phyloP scores from a whole-genome alignment of 176 grass and related monocot genomes.

The Rhynchospora tenuis region DNA sequence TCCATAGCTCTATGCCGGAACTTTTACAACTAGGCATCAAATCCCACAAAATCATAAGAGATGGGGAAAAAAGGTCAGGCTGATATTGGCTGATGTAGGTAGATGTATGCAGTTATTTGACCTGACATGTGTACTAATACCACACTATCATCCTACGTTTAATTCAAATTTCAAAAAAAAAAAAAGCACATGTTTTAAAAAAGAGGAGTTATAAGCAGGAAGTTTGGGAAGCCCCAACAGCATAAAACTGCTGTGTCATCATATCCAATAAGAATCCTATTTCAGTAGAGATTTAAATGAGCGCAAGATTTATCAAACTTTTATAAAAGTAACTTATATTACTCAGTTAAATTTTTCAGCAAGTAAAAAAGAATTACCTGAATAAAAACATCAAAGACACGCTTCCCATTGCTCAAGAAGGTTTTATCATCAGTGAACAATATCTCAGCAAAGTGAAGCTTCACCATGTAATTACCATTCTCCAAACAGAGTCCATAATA shows the following conservation, averaged over 20 bases:
- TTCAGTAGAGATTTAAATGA: background rate
- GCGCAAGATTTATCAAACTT: background rate
- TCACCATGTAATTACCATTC: conserved; percentile 60
- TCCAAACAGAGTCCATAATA: conserved; percentile 87
- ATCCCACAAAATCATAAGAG: background rate
- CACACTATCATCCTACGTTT: background rate
- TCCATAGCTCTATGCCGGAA: background rate
- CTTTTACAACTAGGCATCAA: background rate
- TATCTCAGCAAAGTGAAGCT: conserved; percentile 85
- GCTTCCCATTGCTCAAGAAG: conserved; percentile 56
- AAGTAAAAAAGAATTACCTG: conserved; percentile 42
- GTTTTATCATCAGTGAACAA: conserved; percentile 72
- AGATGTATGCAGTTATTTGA: background rate
- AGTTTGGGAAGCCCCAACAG: background rate
- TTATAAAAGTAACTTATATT: background rate
- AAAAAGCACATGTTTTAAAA: background rate
- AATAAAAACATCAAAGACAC: conserved; percentile 81
- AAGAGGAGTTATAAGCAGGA: background rate
- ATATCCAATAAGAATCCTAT: background rate
- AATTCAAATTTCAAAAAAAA: background rate
- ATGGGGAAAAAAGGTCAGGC: background rate
- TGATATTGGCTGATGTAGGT: background rate
- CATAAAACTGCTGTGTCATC: background rate
- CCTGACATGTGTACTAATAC: background rate
- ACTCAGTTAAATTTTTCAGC: background rate